Evolutionary conservation across 164 flowering plant species (phyloP), one percentile per base, ranked within the genome.

Genomic region (Umbellularia californica): DNA sequence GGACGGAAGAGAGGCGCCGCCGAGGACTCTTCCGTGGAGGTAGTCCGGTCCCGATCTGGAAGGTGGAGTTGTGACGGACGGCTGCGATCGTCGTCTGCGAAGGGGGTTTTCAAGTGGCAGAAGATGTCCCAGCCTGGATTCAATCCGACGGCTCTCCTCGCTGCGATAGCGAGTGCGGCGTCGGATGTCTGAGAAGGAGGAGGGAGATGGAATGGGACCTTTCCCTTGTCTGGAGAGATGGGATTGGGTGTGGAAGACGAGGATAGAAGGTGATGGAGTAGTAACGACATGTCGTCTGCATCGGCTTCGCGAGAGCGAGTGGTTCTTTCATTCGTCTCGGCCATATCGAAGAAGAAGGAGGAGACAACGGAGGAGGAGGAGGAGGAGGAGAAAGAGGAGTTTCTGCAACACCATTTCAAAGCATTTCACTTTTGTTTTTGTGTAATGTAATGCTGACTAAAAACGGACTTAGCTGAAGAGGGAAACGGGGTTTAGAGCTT

Each of bases 181-280:
- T 47, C 50, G 24, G 72, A 72, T 0, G 47, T 19, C 30, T 25
- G 27, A 13, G 68, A 24, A 3, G 77, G 70, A 20, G 76, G 23
- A n/a, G 77, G 65, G 13, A 76, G 41, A 12, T 74, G 72, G 69
- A 72, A 62, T 51, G 73, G 24, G 20, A 28, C 74, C 82, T 23
- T 76, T 81, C 71, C 65, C 15, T 28, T 50, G 72, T 15, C 68
- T 60, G n/a, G 77, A 55, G 64, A 73, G 64, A 76, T 64, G 72
- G 72, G 27, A 20, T 14, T 30, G 67, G 50, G 33, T 9, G 35
- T 13, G 13, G 62, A 33, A 25, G 84, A 70, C 23, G 74, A 75
- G 15, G 86, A 79, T 27, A 87, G 80, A 19, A 87, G 76, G 30
- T 89, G 89, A 51, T 85, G 87, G 1, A 89, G 77, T 33, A 87